A percentile compares a stretch with the other conserved stretches of the same genome.
phyloP scores from a whole-genome alignment of 768 basidiomycete genomes.

The Amanita inopinata region DNA sequence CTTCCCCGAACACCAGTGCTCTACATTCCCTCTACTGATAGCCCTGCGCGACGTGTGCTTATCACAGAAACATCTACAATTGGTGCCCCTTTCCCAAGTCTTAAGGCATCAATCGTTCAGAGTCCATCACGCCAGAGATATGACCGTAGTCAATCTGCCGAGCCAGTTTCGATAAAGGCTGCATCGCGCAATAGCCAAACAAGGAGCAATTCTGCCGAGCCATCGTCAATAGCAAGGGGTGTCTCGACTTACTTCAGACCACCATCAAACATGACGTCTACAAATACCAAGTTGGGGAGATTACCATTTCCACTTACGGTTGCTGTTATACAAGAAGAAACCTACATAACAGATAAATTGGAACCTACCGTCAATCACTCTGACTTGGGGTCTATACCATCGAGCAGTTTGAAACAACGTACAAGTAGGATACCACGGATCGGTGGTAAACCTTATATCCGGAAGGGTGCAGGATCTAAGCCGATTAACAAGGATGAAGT shows the following conservation, averaged over 20 bases:
- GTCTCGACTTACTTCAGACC: constrained; percentile 2
- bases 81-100: constrained; percentile 16
- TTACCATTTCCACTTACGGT: constrained; percentile 29
- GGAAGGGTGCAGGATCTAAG: constrained; percentile 18
- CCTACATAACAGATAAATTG: not conserved
- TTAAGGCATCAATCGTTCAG: not conserved
- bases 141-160: constrained; percentile 5
- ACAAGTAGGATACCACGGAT: constrained; percentile 56
- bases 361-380: not conserved
- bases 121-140: not conserved
- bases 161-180: not conserved
- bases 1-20: constrained; percentile 18
- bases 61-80: constrained; percentile 24
- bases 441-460: constrained; percentile 47
- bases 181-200: not conserved
- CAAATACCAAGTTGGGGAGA: constrained; percentile 10
- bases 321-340: constrained; percentile 4
- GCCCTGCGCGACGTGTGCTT: constrained; percentile 33
- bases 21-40: constrained; percentile 23
- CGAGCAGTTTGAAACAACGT: constrained; percentile 40
- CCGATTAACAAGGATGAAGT: not conserved
- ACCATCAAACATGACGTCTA: constrained; percentile 4
- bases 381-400: constrained; percentile 13
- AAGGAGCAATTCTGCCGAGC: constrained; percentile 9
- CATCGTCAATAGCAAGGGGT: constrained; percentile 11